phyloP scores from a whole-genome alignment of 2,329 filamentous ascomycete species.

The Sporothrix humicola region DNA sequence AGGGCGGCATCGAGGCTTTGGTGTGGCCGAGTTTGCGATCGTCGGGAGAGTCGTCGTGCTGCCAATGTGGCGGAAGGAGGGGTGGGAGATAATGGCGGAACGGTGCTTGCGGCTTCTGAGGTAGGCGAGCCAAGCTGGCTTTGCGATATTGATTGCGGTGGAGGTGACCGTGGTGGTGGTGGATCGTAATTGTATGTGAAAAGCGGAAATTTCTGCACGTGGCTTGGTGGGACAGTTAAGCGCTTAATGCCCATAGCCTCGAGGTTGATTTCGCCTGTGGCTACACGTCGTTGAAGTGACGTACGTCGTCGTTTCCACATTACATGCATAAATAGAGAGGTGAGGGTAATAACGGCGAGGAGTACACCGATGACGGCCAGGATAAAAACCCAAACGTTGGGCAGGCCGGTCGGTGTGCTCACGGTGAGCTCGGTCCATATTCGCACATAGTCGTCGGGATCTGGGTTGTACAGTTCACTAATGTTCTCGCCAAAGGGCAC shows the following conservation, averaged over 20 bases:
- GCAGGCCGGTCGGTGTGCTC: constrained; percentile 57
- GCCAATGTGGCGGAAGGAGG: background rate
- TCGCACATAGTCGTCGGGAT: constrained; percentile 64
- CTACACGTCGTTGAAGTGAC: constrained; percentile 71
- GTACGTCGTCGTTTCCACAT: constrained; percentile 74
- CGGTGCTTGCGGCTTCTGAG: background rate
- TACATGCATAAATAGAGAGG: constrained; percentile 75
- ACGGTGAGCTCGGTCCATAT: constrained; percentile 63
- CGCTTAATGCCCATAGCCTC: constrained; percentile 85
- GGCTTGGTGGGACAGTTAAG: constrained; percentile 73
- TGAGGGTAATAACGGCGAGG: constrained; percentile 68
- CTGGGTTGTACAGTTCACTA: constrained; percentile 58
- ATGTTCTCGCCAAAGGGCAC: constrained; percentile 65
- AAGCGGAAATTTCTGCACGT: constrained; percentile 76
- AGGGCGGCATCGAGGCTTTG: constrained; percentile 21
- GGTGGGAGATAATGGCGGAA: background rate
- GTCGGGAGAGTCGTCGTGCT: constrained; percentile 5
- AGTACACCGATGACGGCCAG: constrained; percentile 74
- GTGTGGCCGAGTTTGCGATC: background rate
- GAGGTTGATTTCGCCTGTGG: constrained; percentile 80
- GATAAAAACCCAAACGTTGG: constrained; percentile 81
- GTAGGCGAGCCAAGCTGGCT: constrained; percentile 14
- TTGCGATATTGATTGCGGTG: background rate
- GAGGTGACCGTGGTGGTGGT: constrained; percentile 41
- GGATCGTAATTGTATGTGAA: constrained; percentile 74